phyloP scores from a whole-genome alignment of 164 flowering plant genomes.

The Buxus sempervirens region DNA sequence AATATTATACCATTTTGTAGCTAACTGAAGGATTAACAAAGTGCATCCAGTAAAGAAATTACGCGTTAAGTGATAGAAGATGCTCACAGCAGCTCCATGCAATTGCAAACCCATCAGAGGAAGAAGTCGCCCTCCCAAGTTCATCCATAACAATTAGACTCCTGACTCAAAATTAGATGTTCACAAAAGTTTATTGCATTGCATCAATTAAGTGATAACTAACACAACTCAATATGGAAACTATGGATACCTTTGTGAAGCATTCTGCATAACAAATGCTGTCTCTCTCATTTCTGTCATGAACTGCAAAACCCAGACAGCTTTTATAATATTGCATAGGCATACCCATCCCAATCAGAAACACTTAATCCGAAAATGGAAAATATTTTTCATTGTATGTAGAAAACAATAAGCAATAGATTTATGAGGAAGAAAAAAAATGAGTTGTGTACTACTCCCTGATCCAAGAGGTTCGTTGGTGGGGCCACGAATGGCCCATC shows the following conservation, averaged over 20 bases:
- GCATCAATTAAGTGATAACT: no score
- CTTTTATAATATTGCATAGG: not conserved
- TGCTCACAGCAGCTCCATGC: conserved; percentile 99
- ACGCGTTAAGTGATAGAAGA: conserved; percentile 84
- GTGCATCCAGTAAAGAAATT: conserved; percentile 13
- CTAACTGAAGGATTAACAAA: not conserved
- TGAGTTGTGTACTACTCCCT: no score
- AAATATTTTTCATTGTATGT: no score
- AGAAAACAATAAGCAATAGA: no score
- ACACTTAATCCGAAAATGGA: no score
- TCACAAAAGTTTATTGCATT: no score
- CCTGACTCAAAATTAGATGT: conserved; percentile 32
- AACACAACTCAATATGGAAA: conserved; percentile 14
- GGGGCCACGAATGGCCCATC: no score
- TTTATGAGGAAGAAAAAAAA: no score
- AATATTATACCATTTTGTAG: not conserved
- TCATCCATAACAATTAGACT: conserved; percentile 96
- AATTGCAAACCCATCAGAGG: conserved; percentile 92
- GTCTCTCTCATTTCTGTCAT: conserved; percentile 99
- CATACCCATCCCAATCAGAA: no score
- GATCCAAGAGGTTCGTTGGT: no score
- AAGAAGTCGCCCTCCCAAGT: conserved; percentile 97
- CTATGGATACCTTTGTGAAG: conserved; percentile 64
- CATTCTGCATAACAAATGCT: conserved; percentile 92
- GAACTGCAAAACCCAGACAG: conserved; percentile 53